These are phyloP conservation scores for Cladosporium sp. DNA, from an alignment of 2,329 filamentous ascomycete genomes.

Conservation along the genomic window DNA sequence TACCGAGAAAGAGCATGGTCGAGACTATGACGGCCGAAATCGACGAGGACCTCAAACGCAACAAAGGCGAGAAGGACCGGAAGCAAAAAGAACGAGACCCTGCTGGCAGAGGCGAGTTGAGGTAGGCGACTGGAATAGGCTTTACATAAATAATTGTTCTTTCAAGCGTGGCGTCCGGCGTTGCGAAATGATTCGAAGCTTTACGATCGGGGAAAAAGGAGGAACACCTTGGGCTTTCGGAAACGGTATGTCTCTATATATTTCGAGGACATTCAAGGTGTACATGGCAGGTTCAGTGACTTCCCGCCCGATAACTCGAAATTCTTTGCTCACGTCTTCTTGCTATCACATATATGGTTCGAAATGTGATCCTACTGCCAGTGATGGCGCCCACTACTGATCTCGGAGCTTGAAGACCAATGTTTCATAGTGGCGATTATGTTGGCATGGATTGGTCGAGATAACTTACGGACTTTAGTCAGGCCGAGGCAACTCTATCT, in stretches of 20 bases:
- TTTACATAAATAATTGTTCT: not conserved
- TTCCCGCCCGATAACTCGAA: no score
- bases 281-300: no score
- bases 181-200: not conserved
- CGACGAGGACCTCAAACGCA: conserved; percentile 52
- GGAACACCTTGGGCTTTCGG: not conserved
- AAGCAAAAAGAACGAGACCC: conserved; percentile 42
- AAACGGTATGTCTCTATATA: not conserved
- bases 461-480: no score
- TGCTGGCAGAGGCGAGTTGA: conserved; percentile 41
- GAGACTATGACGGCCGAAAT: conserved; percentile 55
- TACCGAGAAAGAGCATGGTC: conserved; percentile 7
- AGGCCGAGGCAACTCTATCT: not conserved
- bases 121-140: conserved; percentile 8
- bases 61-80: conserved; percentile 45
- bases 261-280: no score
- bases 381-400: no score
- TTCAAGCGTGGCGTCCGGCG: conserved; percentile 10
- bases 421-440: no score
- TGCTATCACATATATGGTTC: no score
- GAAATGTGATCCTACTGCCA: no score
- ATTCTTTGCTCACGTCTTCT: no score
- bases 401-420: no score
- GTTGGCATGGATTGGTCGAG: no score
- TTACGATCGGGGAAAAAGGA: not conserved